Evolutionary conservation across 306 rosid species (phyloP), one percentile per base, ranked within the genome.

Genomic region (Prunus padus): DNA sequence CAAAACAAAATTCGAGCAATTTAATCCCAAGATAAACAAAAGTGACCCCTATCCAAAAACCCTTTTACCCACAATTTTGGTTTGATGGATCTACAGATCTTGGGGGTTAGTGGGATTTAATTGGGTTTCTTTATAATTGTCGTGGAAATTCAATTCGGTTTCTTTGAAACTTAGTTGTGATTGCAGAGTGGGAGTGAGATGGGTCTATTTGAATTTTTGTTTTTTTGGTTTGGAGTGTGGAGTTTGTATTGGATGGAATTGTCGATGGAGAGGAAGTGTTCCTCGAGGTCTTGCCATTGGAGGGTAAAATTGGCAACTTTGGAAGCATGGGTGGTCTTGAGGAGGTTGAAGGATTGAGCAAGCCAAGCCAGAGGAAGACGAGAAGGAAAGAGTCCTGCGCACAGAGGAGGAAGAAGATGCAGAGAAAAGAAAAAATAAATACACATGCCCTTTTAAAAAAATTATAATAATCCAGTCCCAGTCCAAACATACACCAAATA

Each of bases 21-120:
- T 20, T 33, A 33, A 1, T 20, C 10, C 31, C 3, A 10, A 52
- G 40, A 60, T 8, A 4, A 19, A 2, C 42, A 40, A 44, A 57
- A 18, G 74, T n/a, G 77, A 30, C 42, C 78, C 75, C 60, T 67
- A 28, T 73, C 52, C 80, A 74, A 84, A 86, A 83, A 70, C 86
- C 91, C 89, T 85, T 73, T 80, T 82, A 57, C 76, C 75, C 82
- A 74, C 68, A 10, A 81, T 76, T 59, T 63, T 67, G 79, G 80
- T 79, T 79, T 76, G 87, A 81, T 87, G 82, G 91, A 93, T 93
- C 97, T 89, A 54, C 80, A 79, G 97, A 93, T 93, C 97, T 86
- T n/a, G 83, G 65, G 64, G 12, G 6, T 57, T 45, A 3, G n/a
- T 16, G 54, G 65, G n/a, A 5, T 71, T 45, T 3, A 31, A 40